Conservation (phyloP, 345 rosid species). For the Dovyalis caffra region DNA sequence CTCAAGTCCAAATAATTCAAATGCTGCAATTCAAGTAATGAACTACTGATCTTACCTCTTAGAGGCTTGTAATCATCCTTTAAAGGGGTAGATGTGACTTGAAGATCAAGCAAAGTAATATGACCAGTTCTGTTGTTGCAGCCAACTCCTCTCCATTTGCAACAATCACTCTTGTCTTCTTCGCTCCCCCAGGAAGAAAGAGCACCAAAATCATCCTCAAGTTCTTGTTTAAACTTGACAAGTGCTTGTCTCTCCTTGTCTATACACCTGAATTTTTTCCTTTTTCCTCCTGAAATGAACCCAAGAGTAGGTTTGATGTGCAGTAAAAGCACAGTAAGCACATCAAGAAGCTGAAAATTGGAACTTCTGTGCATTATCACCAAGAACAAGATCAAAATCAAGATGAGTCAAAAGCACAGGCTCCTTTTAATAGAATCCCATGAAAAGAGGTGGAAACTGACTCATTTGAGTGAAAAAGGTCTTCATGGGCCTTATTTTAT, state of each 20-base stretch:
- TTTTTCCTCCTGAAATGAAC: too few species aligned
- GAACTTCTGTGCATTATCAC: not conserved
- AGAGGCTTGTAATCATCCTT: not conserved
- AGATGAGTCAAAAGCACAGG: too few species aligned
- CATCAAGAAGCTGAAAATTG: not conserved
- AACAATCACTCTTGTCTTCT: constrained; percentile 22
- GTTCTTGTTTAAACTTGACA: constrained; percentile 18
- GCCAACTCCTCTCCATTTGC: constrained; percentile 31
- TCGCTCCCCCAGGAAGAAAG: constrained; percentile 32
- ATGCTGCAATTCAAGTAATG: constrained; percentile 35
- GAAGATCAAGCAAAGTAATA: constrained; percentile 22
- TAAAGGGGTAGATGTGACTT: not conserved
- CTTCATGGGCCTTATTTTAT: too few species aligned
- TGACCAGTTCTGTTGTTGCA: constrained; percentile 17
- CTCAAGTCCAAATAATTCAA: constrained; percentile 44
- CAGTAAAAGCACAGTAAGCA: not conserved
- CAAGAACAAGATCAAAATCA: not conserved
- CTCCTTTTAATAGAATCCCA: too few species aligned
- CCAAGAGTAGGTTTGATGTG: not conserved
- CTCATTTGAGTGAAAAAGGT: too few species aligned
- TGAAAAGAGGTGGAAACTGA: too few species aligned
- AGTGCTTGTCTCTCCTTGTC: constrained; percentile 30
- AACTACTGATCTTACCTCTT: constrained; percentile 40
- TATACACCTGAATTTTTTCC: not conserved
- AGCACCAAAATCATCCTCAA: constrained; percentile 13